Base-by-base conservation (phyloP, 768 basidiomycete species). In the Mycena rosella region DNA sequence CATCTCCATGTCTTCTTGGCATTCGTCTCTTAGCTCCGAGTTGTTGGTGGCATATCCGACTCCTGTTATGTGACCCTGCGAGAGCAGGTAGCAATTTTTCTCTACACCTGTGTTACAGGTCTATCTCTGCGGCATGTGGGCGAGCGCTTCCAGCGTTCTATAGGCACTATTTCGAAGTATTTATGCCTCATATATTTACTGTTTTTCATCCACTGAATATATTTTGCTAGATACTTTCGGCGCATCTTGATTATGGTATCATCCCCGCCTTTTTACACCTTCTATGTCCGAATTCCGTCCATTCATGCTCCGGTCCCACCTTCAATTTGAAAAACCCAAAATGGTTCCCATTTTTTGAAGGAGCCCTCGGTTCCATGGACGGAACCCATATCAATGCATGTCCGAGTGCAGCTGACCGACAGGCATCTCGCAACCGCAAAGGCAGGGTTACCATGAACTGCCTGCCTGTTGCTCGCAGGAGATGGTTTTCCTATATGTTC, bases 321-420 rank as follows among this genome's bases (percentile, higher is more conserved):
- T 0, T 63, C 72, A 13, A 81, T 83, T n/a, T 11, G 1, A 0
- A 26, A 72, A 75, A 82, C 56, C 69, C 76, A 18, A 74, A 77
- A 49, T 74, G 77, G 53, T 82, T 58, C 60, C 82, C 79, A 0
- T 82, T 67, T 60, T 81, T n/a, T n/a, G n/a, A n/a, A n/a, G n/a
- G n/a, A n/a, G n/a, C n/a, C n/a, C n/a, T n/a, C n/a, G n/a, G n/a
- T 84, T 76, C 78, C 0, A 75, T 83, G 60, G 80, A 82, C 74
- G 78, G 83, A 4, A 76, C 79, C 0, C 76, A 80, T 40, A 71
- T 82, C 30, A 57, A 68, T 65, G 73, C 70, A 3, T 72, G 56
- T 36, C 70, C 71, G 1, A 38, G 73, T 11, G 65, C 57, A 26
- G 68, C 15, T 20, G 73, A 73, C 32, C 60, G 61, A 40, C 24